These are phyloP conservation scores for Boletus hoseneyae DNA, from an alignment of 1,284 basidiomycete species.

Conservation along the genomic window DNA sequence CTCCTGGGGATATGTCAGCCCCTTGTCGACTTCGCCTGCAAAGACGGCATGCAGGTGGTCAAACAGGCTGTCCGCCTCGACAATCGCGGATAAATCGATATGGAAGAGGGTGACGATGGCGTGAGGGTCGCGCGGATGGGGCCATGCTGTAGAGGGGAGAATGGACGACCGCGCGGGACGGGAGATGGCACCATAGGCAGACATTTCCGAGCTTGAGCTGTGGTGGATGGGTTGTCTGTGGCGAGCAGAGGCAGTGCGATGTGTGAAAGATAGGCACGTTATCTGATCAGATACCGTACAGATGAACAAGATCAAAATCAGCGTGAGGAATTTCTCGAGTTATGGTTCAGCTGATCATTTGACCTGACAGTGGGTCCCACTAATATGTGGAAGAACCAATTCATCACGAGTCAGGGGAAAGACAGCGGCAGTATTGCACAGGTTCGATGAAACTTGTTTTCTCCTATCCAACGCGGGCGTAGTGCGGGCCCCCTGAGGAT, in stretches of 20 bases:
- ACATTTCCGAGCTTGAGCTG: conserved; percentile 25
- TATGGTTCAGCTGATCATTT: conserved; percentile 7
- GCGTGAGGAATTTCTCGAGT: neutral
- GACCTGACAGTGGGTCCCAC: neutral
- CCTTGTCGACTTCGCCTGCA: conserved; percentile 71
- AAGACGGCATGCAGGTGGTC: conserved; percentile 65
- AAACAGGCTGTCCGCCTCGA: conserved; percentile 40
- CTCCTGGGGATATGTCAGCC: conserved; percentile 85
- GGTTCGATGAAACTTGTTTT: conserved; percentile 3
- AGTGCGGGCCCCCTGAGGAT: conserved; percentile 13
- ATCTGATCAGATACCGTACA: neutral
- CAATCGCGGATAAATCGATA: conserved; percentile 48
- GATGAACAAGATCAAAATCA: neutral
- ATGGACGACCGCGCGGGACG: conserved; percentile 24
- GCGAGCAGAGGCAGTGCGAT: neutral
- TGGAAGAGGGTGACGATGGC: conserved; percentile 55
- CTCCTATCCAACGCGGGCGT: neutral
- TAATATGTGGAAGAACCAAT: neutral
- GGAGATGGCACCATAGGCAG: conserved; percentile 46
- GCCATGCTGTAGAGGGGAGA: conserved; percentile 37
- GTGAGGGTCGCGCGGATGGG: conserved; percentile 21
- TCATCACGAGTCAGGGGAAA: neutral
- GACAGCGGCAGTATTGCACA: conserved; percentile 5
- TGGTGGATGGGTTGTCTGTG: neutral
- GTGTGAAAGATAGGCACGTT: neutral